These are phyloP conservation scores for Cyamopsis tetragonoloba DNA, from an alignment of 306 rosid genomes.

Conservation along the genomic window DNA sequence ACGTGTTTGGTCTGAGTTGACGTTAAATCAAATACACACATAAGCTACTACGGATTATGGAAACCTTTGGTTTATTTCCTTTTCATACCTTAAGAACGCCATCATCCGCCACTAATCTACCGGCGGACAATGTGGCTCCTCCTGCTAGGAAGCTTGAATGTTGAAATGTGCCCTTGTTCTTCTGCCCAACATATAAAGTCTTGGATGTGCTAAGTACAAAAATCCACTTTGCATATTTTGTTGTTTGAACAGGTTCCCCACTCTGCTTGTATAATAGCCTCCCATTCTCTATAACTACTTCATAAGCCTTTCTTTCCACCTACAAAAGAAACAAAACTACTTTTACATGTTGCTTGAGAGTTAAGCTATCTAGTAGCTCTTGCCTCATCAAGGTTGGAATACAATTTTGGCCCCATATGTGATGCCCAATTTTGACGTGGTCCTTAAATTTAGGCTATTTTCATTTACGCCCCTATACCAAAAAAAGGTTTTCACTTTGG, in stretches of 20 bases:
- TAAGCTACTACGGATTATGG: too few relatives aligned
- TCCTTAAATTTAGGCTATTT: too few relatives aligned
- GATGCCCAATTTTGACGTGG: too few relatives aligned
- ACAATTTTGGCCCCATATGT: too few relatives aligned
- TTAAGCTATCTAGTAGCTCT: neutral
- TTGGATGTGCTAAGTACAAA: conserved; percentile 84
- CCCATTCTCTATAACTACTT: conserved; percentile 52
- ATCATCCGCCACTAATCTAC: conserved; percentile 61
- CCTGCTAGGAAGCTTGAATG: conserved; percentile 95
- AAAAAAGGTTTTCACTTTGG: too few relatives aligned
- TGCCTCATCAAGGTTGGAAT: too few relatives aligned
- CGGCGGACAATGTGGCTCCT: conserved; percentile 86
- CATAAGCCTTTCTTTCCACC: conserved; percentile 63
- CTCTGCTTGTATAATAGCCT: conserved; percentile 45
- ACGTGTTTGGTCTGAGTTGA: too few relatives aligned
- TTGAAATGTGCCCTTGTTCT: conserved; percentile 86
- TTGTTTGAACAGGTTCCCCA: conserved; percentile 50
- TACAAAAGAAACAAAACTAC: conserved; percentile 27
- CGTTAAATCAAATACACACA: too few relatives aligned
- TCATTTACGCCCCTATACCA: too few relatives aligned
- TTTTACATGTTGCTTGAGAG: neutral
- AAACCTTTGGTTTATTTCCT: neutral
- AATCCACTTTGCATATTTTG: conserved; percentile 63
- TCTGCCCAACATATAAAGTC: conserved; percentile 64
- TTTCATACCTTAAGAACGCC: conserved; percentile 71